phyloP scores from a whole-genome alignment of 139 green algal genomes.

The Micromonas pusilla region DNA sequence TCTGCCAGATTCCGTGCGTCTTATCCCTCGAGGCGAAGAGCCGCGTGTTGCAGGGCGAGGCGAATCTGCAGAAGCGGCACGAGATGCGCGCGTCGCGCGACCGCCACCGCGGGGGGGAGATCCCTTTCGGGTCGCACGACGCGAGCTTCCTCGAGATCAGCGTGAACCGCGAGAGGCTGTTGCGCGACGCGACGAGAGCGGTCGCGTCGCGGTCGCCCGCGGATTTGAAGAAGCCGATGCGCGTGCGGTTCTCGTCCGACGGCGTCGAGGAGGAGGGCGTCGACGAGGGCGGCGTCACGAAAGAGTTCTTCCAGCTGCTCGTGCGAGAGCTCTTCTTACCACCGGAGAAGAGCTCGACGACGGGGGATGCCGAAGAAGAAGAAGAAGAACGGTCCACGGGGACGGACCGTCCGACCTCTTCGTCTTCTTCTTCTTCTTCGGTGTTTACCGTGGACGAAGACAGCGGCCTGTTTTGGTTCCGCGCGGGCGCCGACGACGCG shows the following conservation, averaged over 20 bases:
- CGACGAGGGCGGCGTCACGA: conserved; percentile 41
- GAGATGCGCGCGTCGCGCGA: neutral
- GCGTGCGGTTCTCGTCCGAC: conserved; percentile 14
- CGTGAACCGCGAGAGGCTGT: neutral
- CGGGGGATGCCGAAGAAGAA: no score
- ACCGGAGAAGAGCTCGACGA: no score
- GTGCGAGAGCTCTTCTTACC: conserved; percentile 62
- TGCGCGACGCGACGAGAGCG: neutral
- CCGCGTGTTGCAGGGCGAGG: conserved; percentile 28
- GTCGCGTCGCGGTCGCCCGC: neutral
- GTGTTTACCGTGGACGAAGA: conserved; percentile 75
- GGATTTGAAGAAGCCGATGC: conserved; percentile 30
- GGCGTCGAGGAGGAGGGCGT: conserved; percentile 31
- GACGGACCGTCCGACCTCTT: no score
- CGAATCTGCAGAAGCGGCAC: conserved; percentile 30
- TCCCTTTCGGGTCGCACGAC: neutral
- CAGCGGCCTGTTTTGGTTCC: conserved; percentile 48
- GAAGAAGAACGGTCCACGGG: no score
- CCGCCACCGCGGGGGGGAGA: neutral
- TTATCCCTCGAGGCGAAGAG: conserved; percentile 24
- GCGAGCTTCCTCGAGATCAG: neutral
- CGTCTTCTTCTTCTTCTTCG: conserved; percentile 52
- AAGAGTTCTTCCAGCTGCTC: conserved; percentile 90
- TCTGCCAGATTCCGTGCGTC: conserved; percentile 31
- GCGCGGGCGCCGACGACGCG: no score